phyloP scores from a whole-genome alignment of 2,329 filamentous ascomycete species.

The Colletotrichum lentis region DNA sequence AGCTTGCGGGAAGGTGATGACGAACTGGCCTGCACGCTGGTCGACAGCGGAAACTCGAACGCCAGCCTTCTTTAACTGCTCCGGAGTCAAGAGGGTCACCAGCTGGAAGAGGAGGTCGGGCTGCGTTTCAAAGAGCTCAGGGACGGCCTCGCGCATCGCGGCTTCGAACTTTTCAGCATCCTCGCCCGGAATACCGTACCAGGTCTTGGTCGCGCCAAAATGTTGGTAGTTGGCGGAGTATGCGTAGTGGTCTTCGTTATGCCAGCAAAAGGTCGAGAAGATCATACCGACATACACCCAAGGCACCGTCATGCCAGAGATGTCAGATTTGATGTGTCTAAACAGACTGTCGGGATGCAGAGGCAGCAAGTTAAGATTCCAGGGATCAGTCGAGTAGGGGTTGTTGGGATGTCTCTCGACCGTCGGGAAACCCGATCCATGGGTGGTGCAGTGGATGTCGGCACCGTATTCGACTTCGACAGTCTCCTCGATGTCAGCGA shows the following conservation, averaged over 20 bases:
- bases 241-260: slow-evolving; percentile 97
- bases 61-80: slow-evolving; percentile 90
- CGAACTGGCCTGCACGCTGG: slow-evolving; percentile 92
- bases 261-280: slow-evolving; percentile 99
- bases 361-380: slow-evolving; percentile 94
- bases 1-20: slow-evolving; percentile 95
- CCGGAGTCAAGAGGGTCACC: slow-evolving; percentile 93
- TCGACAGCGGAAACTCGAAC: slow-evolving; percentile 95
- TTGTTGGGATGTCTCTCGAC: slow-evolving; percentile 90
- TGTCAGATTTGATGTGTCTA: slow-evolving; percentile 96
- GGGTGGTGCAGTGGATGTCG: slow-evolving; percentile 97
- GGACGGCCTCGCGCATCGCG: slow-evolving; percentile 94
- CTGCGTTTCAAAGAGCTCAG: slow-evolving; percentile 95
- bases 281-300: slow-evolving; percentile 99
- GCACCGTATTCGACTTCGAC: slow-evolving; percentile 98
- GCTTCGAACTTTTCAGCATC: slow-evolving; percentile 95
- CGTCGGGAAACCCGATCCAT: slow-evolving; percentile 95
- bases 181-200: slow-evolving; percentile 96
- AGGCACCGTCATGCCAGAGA: slow-evolving; percentile 98
- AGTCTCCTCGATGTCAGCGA: slow-evolving; percentile 91
- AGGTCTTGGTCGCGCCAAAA: slow-evolving; percentile 97
- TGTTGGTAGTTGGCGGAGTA: slow-evolving; percentile 99
- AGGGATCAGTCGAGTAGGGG: slow-evolving; percentile 86
- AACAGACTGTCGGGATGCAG: slow-evolving; percentile 92
- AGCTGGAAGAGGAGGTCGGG: slow-evolving; percentile 96